Percentiles rank a stretch among this genome's conserved stretches.
phyloP scores from a whole-genome alignment of 495 filamentous ascomycete species.

The Aspergillus funiculosus region DNA sequence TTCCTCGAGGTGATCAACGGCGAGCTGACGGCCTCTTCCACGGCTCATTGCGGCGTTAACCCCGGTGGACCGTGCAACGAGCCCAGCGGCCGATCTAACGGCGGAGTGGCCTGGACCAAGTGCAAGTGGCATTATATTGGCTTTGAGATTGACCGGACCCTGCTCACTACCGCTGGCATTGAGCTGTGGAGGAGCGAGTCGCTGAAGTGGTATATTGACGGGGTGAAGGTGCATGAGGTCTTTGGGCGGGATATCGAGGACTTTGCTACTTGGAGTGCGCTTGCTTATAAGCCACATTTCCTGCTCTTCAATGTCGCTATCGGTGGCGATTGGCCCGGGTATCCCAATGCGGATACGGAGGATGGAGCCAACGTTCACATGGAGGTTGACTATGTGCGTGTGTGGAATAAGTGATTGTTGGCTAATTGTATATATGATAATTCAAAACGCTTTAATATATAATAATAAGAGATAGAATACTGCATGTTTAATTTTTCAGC shows the following conservation, averaged over 20 bases:
- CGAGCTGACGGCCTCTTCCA: not conserved
- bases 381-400: constrained; percentile 11
- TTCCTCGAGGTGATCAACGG: constrained; percentile 4
- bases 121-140: constrained; percentile 10
- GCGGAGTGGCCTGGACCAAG: not conserved
- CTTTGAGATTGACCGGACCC: constrained; percentile 11
- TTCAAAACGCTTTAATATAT: too few relatives aligned
- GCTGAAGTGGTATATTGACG: constrained; percentile 10
- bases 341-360: not conserved
- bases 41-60: not conserved
- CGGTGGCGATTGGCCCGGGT: not conserved
- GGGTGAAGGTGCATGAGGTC: not conserved
- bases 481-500: too few relatives aligned
- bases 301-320: constrained; percentile 8
- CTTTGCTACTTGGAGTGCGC: not conserved
- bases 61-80: constrained; percentile 10
- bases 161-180: not conserved
- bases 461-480: too few relatives aligned
- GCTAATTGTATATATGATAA: too few relatives aligned
- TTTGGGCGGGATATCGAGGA: constrained; percentile 2
- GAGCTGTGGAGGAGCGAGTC: constrained; percentile 7
- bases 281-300: constrained; percentile 8
- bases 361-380: not conserved
- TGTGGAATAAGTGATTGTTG: constrained; percentile 12
- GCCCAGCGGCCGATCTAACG: not conserved